Base-by-base conservation (phyloP, 129 eudicot genomes). In the Pittosporum tobira region DNA sequence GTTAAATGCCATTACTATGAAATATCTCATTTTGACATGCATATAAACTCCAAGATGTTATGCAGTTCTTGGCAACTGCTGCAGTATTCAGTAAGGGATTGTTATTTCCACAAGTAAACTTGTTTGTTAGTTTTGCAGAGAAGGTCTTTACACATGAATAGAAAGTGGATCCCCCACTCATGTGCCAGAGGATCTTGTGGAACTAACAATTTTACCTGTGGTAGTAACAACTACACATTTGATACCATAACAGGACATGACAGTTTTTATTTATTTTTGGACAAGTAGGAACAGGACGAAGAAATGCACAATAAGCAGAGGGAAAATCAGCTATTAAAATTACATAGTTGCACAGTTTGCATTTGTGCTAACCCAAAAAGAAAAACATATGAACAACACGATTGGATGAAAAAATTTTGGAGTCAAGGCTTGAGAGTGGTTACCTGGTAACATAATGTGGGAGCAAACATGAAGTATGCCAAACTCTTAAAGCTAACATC, bases 401-500 rank as follows among this genome's bases (percentile, higher is more conserved):
- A 4, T 15, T 52, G 18, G 37, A 52, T 22, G 18, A 48, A 59
- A 9, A 26, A 0, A 10, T 16, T 26, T 57, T 0, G 22, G 30
- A 4, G 19, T 27, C 3, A 46, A 42, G 31, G 62, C 15, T 53
- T 10, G 10, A 42, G 43, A 11, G 47, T 16, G 28, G 18, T 48
- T 71, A 91, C 98, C 94, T 91, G 98, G 77, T 83, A 91, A 72
- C 98, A 91, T 61, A 91, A 71, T 16, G 98, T 91, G n/a, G 98
- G 98, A 66, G 98, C 98, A 71, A 76, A 74, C 81, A 91, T 91
- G 85, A 91, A 91, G 77, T 91, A 91, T 53, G 57, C 94, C 77
- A 91, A 71, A 73, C 90, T 83, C 65, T 72, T 74, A 69, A 86
- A 72, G 81, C 77, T 81, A 34, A 78, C 83, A 52, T 81, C 74